Evolutionary conservation across 2,329 filamentous ascomycete genomes (phyloP).

Genomic region (Elsinoe necatrix): DNA sequence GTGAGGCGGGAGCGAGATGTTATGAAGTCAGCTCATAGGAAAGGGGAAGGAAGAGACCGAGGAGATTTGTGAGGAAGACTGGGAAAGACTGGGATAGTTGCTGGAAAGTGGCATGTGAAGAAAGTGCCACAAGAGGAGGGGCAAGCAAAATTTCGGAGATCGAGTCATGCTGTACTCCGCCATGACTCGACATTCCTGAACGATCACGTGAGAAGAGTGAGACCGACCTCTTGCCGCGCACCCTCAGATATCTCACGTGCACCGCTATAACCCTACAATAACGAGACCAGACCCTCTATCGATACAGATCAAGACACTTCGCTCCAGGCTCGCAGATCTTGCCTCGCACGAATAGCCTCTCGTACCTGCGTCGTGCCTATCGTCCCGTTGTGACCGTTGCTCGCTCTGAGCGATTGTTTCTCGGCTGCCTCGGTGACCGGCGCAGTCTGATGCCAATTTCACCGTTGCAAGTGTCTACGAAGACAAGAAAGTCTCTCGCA

Average conservation of each 20-base stretch:
- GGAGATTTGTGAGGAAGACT: neutral
- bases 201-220: neutral
- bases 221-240: neutral
- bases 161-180: neutral
- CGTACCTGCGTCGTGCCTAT: slow-evolving; percentile 3
- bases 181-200: neutral
- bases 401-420: slow-evolving; percentile 9
- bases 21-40: neutral
- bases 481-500: neutral
- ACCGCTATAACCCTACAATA: too few relatives aligned
- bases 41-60: too few relatives aligned
- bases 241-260: too few relatives aligned
- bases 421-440: neutral
- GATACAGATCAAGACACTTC: neutral
- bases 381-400: neutral
- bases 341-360: neutral
- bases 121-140: neutral
- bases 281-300: neutral
- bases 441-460: slow-evolving; percentile 12
- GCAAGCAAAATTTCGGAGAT: slow-evolving; percentile 2
- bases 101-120: neutral
- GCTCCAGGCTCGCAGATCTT: slow-evolving; percentile 1
- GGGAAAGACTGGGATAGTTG: too few relatives aligned
- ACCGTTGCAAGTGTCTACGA: slow-evolving; percentile 1
- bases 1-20: neutral